Conservation (phyloP, 1,284 basidiomycete genomes). For the Heterobasidion irregulare region DNA sequence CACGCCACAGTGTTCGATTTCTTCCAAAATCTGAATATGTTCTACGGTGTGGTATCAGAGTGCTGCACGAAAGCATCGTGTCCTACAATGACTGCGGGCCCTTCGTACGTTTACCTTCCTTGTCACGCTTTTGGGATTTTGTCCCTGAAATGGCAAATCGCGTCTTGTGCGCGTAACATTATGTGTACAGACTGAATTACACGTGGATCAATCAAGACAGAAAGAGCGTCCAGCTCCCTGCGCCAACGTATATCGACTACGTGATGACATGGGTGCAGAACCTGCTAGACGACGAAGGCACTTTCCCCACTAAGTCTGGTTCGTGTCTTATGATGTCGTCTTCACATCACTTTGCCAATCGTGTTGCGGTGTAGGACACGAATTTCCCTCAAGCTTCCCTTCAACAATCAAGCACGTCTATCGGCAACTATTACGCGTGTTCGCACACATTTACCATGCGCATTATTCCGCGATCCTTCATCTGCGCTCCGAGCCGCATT, state of each 20-base stretch:
- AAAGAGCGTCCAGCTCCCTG: slow-evolving; percentile 88
- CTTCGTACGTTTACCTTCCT: slow-evolving; percentile 47
- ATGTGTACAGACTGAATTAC: slow-evolving; percentile 77
- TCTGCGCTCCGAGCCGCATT: slow-evolving; percentile 91
- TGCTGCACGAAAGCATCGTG: slow-evolving; percentile 89
- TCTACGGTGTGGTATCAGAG: slow-evolving; percentile 93
- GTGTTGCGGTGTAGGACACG: slow-evolving; percentile 50
- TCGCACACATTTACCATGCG: slow-evolving; percentile 96
- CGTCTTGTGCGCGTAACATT: neutral
- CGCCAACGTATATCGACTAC: slow-evolving; percentile 97
- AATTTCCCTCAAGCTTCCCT: slow-evolving; percentile 87
- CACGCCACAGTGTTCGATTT: slow-evolving; percentile 76
- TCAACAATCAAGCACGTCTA: slow-evolving; percentile 95
- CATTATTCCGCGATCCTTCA: slow-evolving; percentile 93
- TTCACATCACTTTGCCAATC: neutral
- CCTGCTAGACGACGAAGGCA: slow-evolving; percentile 84
- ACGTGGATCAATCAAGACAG: slow-evolving; percentile 97
- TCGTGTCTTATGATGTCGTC: slow-evolving; percentile 15
- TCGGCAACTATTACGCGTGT: slow-evolving; percentile 92
- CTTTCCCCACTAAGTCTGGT: slow-evolving; percentile 96
- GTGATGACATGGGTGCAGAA: slow-evolving; percentile 99
- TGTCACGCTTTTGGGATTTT: neutral
- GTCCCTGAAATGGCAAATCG: slow-evolving; percentile 2
- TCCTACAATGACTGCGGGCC: slow-evolving; percentile 91
- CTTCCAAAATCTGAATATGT: slow-evolving; percentile 95